Evolutionary conservation across 345 rosid genomes (phyloP).

Genomic region (Durio zibethinus): DNA sequence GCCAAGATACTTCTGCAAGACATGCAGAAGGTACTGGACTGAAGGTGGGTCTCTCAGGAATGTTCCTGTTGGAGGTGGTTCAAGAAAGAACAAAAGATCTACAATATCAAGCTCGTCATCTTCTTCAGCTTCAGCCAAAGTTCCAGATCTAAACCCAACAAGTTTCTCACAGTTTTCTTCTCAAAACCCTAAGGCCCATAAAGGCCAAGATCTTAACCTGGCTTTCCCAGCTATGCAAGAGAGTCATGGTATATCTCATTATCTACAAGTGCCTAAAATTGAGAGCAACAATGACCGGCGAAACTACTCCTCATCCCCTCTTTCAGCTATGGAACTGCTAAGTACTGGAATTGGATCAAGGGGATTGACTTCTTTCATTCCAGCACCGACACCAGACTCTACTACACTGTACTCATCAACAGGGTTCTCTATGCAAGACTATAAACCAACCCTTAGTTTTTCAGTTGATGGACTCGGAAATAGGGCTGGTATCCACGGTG

Average conservation of each 20-base stretch:
- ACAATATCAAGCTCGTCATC: conserved; percentile 14
- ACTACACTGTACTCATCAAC: conserved; percentile 30
- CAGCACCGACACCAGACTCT: conserved; percentile 34
- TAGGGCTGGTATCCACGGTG: conserved; percentile 24
- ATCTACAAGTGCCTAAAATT: conserved; percentile 22
- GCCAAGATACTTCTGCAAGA: conserved; percentile 57
- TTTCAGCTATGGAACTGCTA: conserved; percentile 46
- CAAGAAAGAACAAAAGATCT: conserved; percentile 52
- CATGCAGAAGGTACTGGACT: conserved; percentile 56
- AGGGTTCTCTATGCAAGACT: conserved; percentile 42
- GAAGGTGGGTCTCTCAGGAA: conserved; percentile 58
- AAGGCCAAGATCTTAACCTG: conserved; percentile 48
- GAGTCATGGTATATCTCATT: conserved; percentile 28
- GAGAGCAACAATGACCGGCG: conserved; percentile 19
- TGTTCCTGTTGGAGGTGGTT: conserved; percentile 58
- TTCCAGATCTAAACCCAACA: conserved; percentile 55
- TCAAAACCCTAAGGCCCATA: conserved; percentile 38
- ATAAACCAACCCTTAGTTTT: conserved; percentile 45
- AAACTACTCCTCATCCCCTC: conserved; percentile 17
- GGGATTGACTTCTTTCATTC: conserved; percentile 37
- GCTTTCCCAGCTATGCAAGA: conserved; percentile 38
- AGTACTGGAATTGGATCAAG: conserved; percentile 39
- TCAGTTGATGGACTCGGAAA: conserved; percentile 41
- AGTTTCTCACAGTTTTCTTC: conserved; percentile 33
- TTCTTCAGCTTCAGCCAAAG: conserved; percentile 27